Percentiles rank a stretch among this genome's conserved stretches.
Conservation (phyloP, 306 rosid genomes). For the Lathyrus sativus region DNA sequence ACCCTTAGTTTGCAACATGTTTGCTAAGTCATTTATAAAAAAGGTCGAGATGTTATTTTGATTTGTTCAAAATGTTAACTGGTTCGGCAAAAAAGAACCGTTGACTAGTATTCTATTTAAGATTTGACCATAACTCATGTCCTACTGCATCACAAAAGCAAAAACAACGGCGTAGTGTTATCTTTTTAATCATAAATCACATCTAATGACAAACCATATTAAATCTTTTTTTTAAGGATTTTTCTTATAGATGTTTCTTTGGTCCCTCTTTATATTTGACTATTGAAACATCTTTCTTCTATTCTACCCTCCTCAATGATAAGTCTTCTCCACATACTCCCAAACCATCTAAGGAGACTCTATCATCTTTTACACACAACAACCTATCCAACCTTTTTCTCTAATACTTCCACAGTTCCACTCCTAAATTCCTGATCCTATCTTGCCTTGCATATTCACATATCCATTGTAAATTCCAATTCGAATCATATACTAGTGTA, state of each 20-base stretch:
- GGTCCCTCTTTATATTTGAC: not conserved
- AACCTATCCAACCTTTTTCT: not conserved
- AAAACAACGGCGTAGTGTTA: constrained; percentile 3
- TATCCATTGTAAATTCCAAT: not conserved
- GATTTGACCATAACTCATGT: constrained; percentile 10
- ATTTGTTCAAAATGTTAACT: constrained; percentile 3
- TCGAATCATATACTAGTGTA: constrained; percentile 12
- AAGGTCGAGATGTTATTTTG: not conserved
- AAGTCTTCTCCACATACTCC: not conserved
- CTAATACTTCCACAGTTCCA: not conserved
- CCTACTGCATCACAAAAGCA: not conserved
- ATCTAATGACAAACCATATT: not conserved
- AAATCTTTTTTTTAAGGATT: constrained; percentile 5
- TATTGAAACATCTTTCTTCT: not conserved
- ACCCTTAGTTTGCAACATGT: not conserved
- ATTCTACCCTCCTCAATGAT: not conserved
- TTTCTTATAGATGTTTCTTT: not conserved
- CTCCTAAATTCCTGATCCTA: not conserved
- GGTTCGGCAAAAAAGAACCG: not conserved
- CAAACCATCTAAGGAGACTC: constrained; percentile 6
- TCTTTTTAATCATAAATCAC: not conserved
- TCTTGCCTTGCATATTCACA: not conserved
- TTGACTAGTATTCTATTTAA: not conserved
- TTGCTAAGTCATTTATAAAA: not conserved
- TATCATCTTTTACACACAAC: constrained; percentile 1